Conservation (phyloP, 768 basidiomycete genomes). For the Porphyrellus cyaneotinctus region DNA sequence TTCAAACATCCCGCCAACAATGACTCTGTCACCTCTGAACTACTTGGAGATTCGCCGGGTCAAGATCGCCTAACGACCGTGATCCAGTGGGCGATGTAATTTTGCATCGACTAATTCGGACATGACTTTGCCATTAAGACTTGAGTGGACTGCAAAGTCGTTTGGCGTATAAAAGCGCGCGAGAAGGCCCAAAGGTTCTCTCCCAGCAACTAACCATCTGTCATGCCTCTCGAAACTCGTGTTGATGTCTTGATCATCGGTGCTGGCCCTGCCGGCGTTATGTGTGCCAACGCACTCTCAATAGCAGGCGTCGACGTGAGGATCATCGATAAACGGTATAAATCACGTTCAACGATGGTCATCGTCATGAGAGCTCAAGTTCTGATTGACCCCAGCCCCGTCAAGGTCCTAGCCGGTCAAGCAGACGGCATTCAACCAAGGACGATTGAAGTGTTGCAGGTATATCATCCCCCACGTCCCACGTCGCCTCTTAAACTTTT, state of each 20-base stretch:
- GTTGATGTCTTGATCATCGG: slow-evolving; percentile 49
- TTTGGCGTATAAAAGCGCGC: background rate
- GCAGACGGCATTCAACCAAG: too few species aligned
- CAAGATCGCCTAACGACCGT: background rate
- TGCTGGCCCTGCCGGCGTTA: slow-evolving; percentile 55
- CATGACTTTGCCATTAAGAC: too few species aligned
- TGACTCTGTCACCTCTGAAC: background rate
- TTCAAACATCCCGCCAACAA: background rate
- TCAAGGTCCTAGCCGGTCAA: slow-evolving; percentile 42
- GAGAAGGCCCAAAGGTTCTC: background rate
- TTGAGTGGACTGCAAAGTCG: background rate
- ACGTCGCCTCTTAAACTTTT: background rate
- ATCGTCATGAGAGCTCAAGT: background rate
- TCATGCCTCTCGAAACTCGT: slow-evolving; percentile 26
- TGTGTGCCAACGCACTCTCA: slow-evolving; percentile 59
- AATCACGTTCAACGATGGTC: background rate
- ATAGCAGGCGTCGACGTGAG: slow-evolving; percentile 42
- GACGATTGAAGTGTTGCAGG: too few species aligned
- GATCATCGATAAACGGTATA: slow-evolving; percentile 46
- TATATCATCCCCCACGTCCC: slow-evolving; percentile 13
- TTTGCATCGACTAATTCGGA: background rate
- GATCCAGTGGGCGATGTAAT: background rate
- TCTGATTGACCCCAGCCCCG: slow-evolving; percentile 30
- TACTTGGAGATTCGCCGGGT: background rate
- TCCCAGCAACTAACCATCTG: background rate